Evolutionary conservation across 345 rosid species (phyloP).

Genomic region (Raphanus sativus): DNA sequence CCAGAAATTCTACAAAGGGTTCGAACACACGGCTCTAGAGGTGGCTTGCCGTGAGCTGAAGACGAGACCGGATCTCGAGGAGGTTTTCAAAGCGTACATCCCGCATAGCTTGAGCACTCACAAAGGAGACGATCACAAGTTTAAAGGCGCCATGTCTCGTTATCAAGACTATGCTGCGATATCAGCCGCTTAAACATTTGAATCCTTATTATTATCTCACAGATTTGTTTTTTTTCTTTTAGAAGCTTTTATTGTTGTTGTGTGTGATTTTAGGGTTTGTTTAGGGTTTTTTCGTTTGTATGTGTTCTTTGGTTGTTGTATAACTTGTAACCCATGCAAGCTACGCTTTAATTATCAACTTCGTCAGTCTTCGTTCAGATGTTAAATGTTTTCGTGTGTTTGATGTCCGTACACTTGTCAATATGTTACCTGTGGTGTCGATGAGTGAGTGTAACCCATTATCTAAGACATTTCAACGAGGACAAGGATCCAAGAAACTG

Average conservation of each 20-base stretch:
- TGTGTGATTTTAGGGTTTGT: slow-evolving; percentile 26
- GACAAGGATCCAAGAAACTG: not conserved
- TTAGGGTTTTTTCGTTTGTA: slow-evolving; percentile 18
- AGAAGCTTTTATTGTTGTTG: not conserved
- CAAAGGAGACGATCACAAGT: slow-evolving; percentile 62
- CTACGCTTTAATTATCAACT: slow-evolving; percentile 5
- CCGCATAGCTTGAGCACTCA: slow-evolving; percentile 72
- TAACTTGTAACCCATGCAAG: slow-evolving; percentile 21
- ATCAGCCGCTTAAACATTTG: slow-evolving; percentile 24
- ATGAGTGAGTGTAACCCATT: too few species aligned
- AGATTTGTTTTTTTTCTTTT: slow-evolving; percentile 7
- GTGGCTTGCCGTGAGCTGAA: slow-evolving; percentile 60
- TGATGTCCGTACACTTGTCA: not conserved
- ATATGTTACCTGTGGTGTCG: not conserved
- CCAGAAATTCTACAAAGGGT: slow-evolving; percentile 66
- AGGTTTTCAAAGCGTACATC: slow-evolving; percentile 53
- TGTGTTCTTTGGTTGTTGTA: slow-evolving; percentile 31
- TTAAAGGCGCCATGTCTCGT: slow-evolving; percentile 67
- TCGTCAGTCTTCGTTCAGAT: not conserved
- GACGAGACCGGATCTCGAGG: slow-evolving; percentile 63
- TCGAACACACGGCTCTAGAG: slow-evolving; percentile 63
- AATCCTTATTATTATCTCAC: not conserved
- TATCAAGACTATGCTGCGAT: slow-evolving; percentile 33
- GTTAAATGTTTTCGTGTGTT: not conserved
- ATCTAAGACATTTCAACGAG: too few species aligned